Evolutionary conservation across 257 asterid species (phyloP).

Genomic region (Avicennia marina): DNA sequence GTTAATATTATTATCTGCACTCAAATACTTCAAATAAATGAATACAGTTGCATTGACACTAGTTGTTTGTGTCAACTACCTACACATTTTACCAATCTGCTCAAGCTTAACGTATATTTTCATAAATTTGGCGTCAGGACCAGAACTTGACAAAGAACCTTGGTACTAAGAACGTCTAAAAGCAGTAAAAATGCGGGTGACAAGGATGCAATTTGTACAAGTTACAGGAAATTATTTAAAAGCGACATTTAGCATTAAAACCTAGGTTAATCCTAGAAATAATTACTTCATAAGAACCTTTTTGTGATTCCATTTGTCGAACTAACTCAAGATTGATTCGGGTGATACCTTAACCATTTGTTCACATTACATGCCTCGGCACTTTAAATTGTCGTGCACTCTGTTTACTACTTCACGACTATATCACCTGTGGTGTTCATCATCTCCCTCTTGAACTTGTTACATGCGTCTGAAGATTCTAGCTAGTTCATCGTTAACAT

Average conservation of each 20-base stretch:
- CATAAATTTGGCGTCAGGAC: slow-evolving; percentile 21
- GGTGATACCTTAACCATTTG: not conserved
- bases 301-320: slow-evolving; percentile 14
- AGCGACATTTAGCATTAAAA: slow-evolving; percentile 10
- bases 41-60: no score
- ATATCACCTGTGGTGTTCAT: no score
- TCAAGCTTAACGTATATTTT: not conserved
- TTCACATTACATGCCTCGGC: no score
- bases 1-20: no score
- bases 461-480: no score
- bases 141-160: slow-evolving; percentile 27
- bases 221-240: slow-evolving; percentile 29
- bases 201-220: slow-evolving; percentile 20
- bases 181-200: slow-evolving; percentile 60
- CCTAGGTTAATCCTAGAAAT: slow-evolving; percentile 2
- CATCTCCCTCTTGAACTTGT: no score
- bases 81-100: not conserved
- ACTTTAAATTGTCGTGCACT: no score
- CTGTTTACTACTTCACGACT: no score
- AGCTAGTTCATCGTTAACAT: no score
- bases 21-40: no score
- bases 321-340: slow-evolving; percentile 12
- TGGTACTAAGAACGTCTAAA: no score
- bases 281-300: slow-evolving; percentile 4
- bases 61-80: no score